A percentile compares a stretch with the other conserved stretches of the same genome.
Conservation (phyloP, 345 rosid genomes). For the Clarkia xantiana region DNA sequence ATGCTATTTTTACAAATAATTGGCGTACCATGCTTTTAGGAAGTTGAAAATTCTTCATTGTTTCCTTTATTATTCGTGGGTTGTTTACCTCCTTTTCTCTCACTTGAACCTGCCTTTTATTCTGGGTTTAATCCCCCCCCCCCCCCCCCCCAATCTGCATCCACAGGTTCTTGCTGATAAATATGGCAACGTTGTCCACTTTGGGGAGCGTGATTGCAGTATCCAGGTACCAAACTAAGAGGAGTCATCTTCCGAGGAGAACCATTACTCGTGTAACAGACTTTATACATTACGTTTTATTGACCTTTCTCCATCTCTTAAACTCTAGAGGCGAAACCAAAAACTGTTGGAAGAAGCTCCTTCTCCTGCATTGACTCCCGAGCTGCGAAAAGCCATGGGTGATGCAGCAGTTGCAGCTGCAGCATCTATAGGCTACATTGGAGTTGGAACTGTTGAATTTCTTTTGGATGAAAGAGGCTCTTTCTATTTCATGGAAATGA, state of each 20-base stretch:
- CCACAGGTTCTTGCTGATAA: constrained; percentile 93
- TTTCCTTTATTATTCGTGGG: neutral
- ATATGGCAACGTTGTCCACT: constrained; percentile 92
- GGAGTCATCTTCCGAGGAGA: neutral
- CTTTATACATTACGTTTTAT: neutral
- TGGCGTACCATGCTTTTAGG: neutral
- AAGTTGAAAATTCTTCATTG: no score
- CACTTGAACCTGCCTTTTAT: neutral
- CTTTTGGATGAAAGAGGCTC: constrained; percentile 97
- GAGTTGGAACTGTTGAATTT: constrained; percentile 95
- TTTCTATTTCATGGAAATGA: constrained; percentile 99
- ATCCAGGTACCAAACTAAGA: constrained; percentile 53
- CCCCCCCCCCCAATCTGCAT: no score
- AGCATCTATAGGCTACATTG: constrained; percentile 93
- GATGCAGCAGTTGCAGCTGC: constrained; percentile 99
- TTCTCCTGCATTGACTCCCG: constrained; percentile 91
- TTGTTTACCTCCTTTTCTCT: neutral
- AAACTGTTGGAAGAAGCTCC: constrained; percentile 98
- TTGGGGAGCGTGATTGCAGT: constrained; percentile 99
- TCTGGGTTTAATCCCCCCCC: no score
- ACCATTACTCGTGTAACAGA: no score
- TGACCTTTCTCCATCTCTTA: constrained; percentile 11
- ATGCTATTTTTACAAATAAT: neutral
- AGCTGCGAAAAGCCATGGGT: constrained; percentile 95
- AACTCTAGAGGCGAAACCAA: constrained; percentile 79